Evolutionary conservation across 352 stramenopile species (phyloP).

Genomic region (Phytopythium delawarense): DNA sequence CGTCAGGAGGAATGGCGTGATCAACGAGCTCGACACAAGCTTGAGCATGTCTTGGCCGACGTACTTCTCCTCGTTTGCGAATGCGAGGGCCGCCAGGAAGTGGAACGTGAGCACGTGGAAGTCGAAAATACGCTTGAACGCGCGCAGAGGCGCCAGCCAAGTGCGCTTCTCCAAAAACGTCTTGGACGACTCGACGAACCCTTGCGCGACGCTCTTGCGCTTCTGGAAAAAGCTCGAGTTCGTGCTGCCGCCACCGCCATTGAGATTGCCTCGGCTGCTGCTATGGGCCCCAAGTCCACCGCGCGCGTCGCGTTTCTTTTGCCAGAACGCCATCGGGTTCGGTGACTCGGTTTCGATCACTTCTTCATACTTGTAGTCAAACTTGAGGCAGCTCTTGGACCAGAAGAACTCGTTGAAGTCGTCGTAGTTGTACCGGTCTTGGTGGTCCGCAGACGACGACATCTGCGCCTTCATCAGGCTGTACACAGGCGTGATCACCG

Average conservation of each 20-base stretch:
- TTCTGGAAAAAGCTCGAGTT: slow-evolving; percentile 31
- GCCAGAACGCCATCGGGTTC: slow-evolving; percentile 52
- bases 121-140: slow-evolving; percentile 95
- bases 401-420: slow-evolving; percentile 99
- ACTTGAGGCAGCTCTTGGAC: slow-evolving; percentile 93
- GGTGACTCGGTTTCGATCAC: slow-evolving; percentile 69
- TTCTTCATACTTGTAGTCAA: slow-evolving; percentile 90
- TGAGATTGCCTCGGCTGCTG: slow-evolving; percentile 15
- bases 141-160: slow-evolving; percentile 94
- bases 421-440: slow-evolving; percentile 97
- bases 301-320: slow-evolving; percentile 43
- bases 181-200: slow-evolving; percentile 90
- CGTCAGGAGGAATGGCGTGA: slow-evolving; percentile 87
- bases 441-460: slow-evolving; percentile 89
- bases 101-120: slow-evolving; percentile 98
- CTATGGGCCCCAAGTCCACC: slow-evolving; percentile 12
- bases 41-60: slow-evolving; percentile 74
- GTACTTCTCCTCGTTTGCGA: slow-evolving; percentile 91
- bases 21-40: slow-evolving; percentile 90
- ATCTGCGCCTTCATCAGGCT: slow-evolving; percentile 81
- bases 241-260: slow-evolving; percentile 16
- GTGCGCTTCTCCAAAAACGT: slow-evolving; percentile 98
- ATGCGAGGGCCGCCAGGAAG: slow-evolving; percentile 90
- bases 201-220: slow-evolving; percentile 86
- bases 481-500: slow-evolving; percentile 97